Evolutionary conservation across 176 grass and related monocot species (phyloP).

Genomic region (Avena eriantha): DNA sequence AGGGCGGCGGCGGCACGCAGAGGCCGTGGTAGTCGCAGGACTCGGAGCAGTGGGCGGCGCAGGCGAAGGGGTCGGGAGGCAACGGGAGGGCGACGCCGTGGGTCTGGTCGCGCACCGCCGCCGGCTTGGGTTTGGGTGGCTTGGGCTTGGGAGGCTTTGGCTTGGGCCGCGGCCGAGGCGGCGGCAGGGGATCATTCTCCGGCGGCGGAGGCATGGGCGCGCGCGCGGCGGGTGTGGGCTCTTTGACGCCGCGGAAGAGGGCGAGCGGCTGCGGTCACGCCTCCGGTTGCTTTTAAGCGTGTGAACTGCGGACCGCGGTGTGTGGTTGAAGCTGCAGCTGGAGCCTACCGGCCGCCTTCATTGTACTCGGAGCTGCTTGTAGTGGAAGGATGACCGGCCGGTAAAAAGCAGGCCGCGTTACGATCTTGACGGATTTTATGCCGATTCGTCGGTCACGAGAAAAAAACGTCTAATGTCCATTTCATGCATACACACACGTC

Average conservation of each 20-base stretch:
- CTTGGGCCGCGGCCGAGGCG: background rate
- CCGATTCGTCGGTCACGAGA: background rate
- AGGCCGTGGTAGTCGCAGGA: background rate
- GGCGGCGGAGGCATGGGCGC: conserved; percentile 43
- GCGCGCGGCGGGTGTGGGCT: background rate
- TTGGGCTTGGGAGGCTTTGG: background rate
- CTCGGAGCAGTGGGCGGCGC: conserved; percentile 38
- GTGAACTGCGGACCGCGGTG: conserved; percentile 25
- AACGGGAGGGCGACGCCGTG: background rate
- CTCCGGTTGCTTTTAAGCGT: background rate
- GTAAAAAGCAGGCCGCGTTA: conserved; percentile 14
- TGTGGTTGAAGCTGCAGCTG: background rate
- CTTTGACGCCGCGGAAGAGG: background rate
- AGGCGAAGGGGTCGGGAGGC: background rate
- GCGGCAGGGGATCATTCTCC: conserved; percentile 29
- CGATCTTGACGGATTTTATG: background rate
- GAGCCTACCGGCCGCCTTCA: no score
- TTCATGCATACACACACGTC: background rate
- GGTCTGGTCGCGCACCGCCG: background rate
- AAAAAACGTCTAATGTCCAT: background rate
- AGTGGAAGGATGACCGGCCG: conserved; percentile 18
- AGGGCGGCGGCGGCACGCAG: background rate
- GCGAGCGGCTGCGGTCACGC: background rate
- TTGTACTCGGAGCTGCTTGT: conserved; percentile 5
- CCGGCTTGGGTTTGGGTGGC: background rate